Percentiles rank a stretch among this genome's conserved stretches.
phyloP scores from a whole-genome alignment of 2,329 filamentous ascomycete genomes.

The Pestalotiopsis sp. region DNA sequence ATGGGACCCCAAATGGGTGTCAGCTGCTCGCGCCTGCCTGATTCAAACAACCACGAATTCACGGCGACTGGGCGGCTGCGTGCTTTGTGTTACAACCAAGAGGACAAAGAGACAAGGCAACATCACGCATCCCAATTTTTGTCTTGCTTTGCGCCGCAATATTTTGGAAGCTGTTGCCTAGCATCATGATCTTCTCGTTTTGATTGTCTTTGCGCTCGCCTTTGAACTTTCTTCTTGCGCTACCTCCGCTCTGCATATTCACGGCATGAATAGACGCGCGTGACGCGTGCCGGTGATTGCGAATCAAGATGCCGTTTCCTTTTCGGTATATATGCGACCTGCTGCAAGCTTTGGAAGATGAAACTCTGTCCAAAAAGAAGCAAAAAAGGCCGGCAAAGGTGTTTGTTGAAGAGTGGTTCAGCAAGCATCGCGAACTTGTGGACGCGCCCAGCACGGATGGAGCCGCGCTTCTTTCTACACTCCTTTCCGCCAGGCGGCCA shows the following conservation, averaged over 20 bases:
- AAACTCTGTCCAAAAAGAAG: constrained; percentile 32
- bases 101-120: neutral
- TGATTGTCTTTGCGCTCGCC: neutral
- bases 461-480: constrained; percentile 70
- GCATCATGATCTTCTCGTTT: neutral
- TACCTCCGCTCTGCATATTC: constrained; percentile 1
- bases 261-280: neutral
- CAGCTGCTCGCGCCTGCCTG: constrained; percentile 9
- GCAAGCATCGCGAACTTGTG: constrained; percentile 59
- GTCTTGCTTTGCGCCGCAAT: neutral
- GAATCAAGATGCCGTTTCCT: constrained; percentile 51
- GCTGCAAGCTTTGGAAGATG: constrained; percentile 66
- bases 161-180: neutral
- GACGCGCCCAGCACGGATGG: constrained; percentile 58
- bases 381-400: constrained; percentile 31
- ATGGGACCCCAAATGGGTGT: neutral
- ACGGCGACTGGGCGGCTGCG: neutral
- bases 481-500: constrained; percentile 75
- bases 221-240: neutral
- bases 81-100: neutral
- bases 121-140: neutral
- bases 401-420: constrained; percentile 69
- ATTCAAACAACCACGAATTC: neutral
- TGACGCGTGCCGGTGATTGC: neutral
- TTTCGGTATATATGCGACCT: constrained; percentile 77